A percentile compares a stretch with the other conserved stretches of the same genome.
Evolutionary conservation across 2,329 filamentous ascomycete species (phyloP).

Genomic region (Aspergillus ochraceus): DNA sequence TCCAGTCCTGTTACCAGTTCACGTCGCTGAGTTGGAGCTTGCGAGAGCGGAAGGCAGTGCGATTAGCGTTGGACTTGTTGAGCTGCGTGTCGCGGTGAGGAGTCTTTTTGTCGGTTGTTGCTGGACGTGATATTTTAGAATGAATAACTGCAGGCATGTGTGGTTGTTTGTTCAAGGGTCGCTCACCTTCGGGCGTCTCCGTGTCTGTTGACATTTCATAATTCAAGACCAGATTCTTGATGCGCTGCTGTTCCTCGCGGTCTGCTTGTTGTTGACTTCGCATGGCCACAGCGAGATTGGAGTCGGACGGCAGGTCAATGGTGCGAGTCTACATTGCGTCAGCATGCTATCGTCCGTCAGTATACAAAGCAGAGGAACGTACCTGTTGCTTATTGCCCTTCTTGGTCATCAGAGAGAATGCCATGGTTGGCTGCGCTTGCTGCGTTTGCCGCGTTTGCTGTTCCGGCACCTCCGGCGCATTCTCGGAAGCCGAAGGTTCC

Average conservation of each 20-base stretch:
- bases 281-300: constrained; percentile 93
- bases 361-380: constrained; percentile 20
- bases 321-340: constrained; percentile 69
- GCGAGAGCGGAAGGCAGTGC: constrained; percentile 76
- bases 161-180: neutral
- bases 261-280: constrained; percentile 93
- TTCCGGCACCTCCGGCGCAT: constrained; percentile 32
- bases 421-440: constrained; percentile 63
- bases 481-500: constrained; percentile 51
- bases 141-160: constrained; percentile 21
- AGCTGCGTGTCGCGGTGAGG: constrained; percentile 42
- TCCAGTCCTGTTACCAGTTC: constrained; percentile 69
- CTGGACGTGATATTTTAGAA: constrained; percentile 27
- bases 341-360: constrained; percentile 9
- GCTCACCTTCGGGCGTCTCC: constrained; percentile 78
- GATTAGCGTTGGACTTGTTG: constrained; percentile 63
- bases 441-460: constrained; percentile 33
- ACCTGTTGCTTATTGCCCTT: constrained; percentile 94
- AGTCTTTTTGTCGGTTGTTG: constrained; percentile 44
- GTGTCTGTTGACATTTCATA: constrained; percentile 85
- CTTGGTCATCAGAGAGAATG: constrained; percentile 94
- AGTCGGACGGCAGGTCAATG: constrained; percentile 82
- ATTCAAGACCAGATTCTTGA: constrained; percentile 96
- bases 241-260: constrained; percentile 93
- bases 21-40: constrained; percentile 95